A percentile compares a stretch with the other conserved stretches of the same genome.
Evolutionary conservation across 2,329 filamentous ascomycete genomes (phyloP).

Genomic region (Pyricularia sp.): DNA sequence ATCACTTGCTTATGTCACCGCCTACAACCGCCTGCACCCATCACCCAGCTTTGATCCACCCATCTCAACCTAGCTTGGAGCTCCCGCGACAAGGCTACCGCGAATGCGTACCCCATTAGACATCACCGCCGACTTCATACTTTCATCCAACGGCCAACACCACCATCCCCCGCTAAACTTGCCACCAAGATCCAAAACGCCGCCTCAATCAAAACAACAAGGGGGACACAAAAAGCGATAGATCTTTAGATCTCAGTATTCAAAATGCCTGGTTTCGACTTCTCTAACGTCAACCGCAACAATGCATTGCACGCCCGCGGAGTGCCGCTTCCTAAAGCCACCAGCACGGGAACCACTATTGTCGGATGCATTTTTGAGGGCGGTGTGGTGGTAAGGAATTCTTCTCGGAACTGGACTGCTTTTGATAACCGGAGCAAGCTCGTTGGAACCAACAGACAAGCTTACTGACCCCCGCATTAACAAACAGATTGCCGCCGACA

Average conservation of each 20-base stretch:
- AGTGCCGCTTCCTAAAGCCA: slow-evolving; percentile 90
- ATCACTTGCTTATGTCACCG: background rate
- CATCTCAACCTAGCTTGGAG: background rate
- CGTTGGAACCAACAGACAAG: background rate
- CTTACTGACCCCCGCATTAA: background rate
- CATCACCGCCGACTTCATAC: background rate
- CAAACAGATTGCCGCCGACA: slow-evolving; percentile 87
- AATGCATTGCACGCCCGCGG: slow-evolving; percentile 86
- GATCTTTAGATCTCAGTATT: background rate
- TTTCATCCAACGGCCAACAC: background rate
- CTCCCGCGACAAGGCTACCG: slow-evolving; percentile 1
- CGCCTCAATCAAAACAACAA: background rate
- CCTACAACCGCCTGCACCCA: background rate
- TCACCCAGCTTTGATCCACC: background rate
- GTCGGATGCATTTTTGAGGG: slow-evolving; percentile 95
- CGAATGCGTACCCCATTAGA: background rate
- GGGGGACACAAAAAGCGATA: background rate
- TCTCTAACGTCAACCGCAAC: slow-evolving; percentile 99
- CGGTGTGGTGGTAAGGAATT: slow-evolving; percentile 71
- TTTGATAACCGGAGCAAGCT: background rate
- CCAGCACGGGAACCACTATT: slow-evolving; percentile 96
- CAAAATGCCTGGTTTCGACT: slow-evolving; percentile 94
- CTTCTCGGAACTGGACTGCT: background rate
- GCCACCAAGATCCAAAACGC: background rate
- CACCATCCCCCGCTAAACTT: background rate